Evolutionary conservation across 306 rosid species (phyloP), one percentile per base, ranked within the genome.

Genomic region (Vicia villosa): DNA sequence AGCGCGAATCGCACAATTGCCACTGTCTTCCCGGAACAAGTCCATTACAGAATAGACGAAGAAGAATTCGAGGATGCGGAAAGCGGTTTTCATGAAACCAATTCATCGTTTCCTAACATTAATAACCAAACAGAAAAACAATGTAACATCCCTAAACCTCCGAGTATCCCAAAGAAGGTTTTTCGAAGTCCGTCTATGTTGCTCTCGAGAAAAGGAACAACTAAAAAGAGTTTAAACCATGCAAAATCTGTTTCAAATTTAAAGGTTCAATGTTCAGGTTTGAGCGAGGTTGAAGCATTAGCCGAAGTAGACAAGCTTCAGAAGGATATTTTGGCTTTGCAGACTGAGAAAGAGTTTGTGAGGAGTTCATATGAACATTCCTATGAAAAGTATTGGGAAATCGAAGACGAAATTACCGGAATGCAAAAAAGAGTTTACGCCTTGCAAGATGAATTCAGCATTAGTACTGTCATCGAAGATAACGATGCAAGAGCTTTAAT

Each of bases 261-360:
- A 26, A 16, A 41, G 19, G 19, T 65, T 63, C 59, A 64, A 46
- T 59, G 68, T 70, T 93, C 91, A 8, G 99, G 96, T 24, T 75
- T 87, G 59, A 87, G 69, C 34, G 87, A 80, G 82, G 80, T 24
- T 21, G 95, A 81, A 76, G 97, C 96, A 6, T 15, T 84, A 14
- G 56, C 75, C 28, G 91, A 89, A 77, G 75, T 95, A 4, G 91
- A 89, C 72, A 84, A 59, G 69, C 85, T 89, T 64, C 97, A 87
- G 41, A 95, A 95, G 77, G 97, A 86, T 22, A 91, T 86, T 36
- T 74, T 91, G 81, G 84, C 82, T 0, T 40, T 86, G 3, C 97
- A 95, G 52, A 95, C 99, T 0, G 97, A 91, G 77, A 87, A 88
- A 83, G 99, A 95, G 79, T 95, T 95, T 69, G 96, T 87, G 4